Base-by-base conservation (phyloP, 2,329 filamentous ascomycete species). In the Elsinoe necatrix region DNA sequence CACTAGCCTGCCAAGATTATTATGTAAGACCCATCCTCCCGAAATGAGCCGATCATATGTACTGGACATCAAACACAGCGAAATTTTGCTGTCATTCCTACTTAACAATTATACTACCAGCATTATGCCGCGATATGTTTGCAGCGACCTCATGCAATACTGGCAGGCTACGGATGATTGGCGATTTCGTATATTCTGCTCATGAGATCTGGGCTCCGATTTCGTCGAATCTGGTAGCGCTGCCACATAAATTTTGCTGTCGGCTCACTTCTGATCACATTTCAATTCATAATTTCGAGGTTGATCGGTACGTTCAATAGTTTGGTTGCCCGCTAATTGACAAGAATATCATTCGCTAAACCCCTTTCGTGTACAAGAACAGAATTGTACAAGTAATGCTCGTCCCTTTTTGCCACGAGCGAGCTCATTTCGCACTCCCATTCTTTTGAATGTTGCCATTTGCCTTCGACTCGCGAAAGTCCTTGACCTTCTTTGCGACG, bases 401-500 rank as follows among this genome's bases (percentile, higher is more conserved):
- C 21, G 18, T 50, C 27, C 25, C 25, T 21, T 20, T 6, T 9
- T 8, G 9, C 5, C 48, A 6, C 37, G 9, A 29, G 14, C 31
- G 20, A 39, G 16, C 48, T 37, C 29, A 52, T 45, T 45, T 45
- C 21, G 48, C 16, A 6, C 8, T 55, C 14, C 63, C 66, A 41
- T 66, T 67, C 20, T 57, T 58, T 21, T 62, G 61, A 20, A 47
- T 54, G 11, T 59, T 43, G 5, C 60, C 59, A 23, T 63, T 63
- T 11, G 57, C 74, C 65, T 84, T 83, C 59, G 76, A 73, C 34
- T 78, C 75, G 65, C 76, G 83, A 68, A 90, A 85, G 71, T 89
- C 93, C 63, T 81, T 78, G 62, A 96, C 79, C 69, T 95, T 89
- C 63, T 81, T 76, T 67, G 84, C 73, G 2, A 96, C 88, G 35